Evolutionary conservation across 106 monocot species (phyloP), one percentile per base, ranked within the genome.

Genomic region (Hemerocallis citrina): DNA sequence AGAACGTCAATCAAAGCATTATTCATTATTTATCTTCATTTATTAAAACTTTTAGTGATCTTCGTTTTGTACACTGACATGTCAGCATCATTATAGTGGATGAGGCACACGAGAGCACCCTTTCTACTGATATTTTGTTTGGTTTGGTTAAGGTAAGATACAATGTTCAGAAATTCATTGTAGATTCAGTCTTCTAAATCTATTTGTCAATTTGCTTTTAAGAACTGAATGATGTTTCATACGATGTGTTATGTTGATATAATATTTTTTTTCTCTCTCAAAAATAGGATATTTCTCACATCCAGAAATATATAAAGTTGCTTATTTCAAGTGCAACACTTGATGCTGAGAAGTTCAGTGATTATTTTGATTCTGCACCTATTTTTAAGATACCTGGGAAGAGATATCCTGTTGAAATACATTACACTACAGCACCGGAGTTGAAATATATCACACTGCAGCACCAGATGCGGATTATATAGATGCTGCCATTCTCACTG

Each of bases 311-410:
- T 70, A 74, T 92, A 8, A 86, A 85, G 60, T 52, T 92, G 37
- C 83, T 92, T 37, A 92, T 87, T 34, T 86, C 85, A 22, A 86
- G 86, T 86, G 92, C 92, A 22, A 92, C 87, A 33, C 86, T 86
- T 70, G 92, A 92, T 78, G 92, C 92, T 39, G 79, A 77, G 67
- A 92, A 92, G 54, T 86, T 92, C 67, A 83, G 86, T 64, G 88
- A 88, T 58, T 92, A 88, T 37, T 92, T 92, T 66, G 83, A 88
- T 55, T 57, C 58, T 2, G 86, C 86, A 13, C 84, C 81, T 21
- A 88, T 86, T 68, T 92, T 92, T 55, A 82, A 74, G 55, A 81
- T 92, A 64, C 86, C 84, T 1, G 87, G 87, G 49, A 77, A 84
- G 33, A 60, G 78, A 16, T 92, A 72, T 52, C 92, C 87, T 64